phyloP scores from a whole-genome alignment of 1,139 yeast species.

The Diutina scorzettiae region DNA sequence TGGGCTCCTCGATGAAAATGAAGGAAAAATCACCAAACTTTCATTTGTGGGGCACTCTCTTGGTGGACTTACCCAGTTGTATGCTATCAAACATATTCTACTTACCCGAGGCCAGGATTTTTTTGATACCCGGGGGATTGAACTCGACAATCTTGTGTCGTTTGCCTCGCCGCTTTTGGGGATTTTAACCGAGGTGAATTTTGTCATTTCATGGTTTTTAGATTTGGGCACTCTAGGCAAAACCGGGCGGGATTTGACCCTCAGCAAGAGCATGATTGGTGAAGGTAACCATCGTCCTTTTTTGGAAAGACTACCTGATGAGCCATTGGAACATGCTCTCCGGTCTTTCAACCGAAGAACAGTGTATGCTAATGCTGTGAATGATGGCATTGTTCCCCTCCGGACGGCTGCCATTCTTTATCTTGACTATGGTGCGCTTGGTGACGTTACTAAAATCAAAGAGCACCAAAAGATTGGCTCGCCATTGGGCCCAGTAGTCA shows the following conservation, averaged over 20 bases:
- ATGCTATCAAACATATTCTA: slow-evolving; percentile 15
- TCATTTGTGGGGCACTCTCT: slow-evolving; percentile 18
- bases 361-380: slow-evolving; percentile 17
- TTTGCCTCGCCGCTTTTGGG: slow-evolving; percentile 19
- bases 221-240: slow-evolving; percentile 18
- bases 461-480: background rate
- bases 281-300: slow-evolving; percentile 11
- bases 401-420: slow-evolving; percentile 16
- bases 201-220: slow-evolving; percentile 15
- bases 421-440: slow-evolving; percentile 17
- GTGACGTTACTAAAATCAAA: slow-evolving; percentile 7
- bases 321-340: slow-evolving; percentile 14
- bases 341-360: slow-evolving; percentile 13
- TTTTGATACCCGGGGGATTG: slow-evolving; percentile 11
- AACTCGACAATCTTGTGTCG: slow-evolving; percentile 14
- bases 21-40: slow-evolving; percentile 10
- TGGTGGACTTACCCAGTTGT: slow-evolving; percentile 17
- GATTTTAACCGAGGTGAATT: slow-evolving; percentile 16
- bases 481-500: background rate
- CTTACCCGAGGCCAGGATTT: slow-evolving; percentile 12
- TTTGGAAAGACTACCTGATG: slow-evolving; percentile 16
- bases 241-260: slow-evolving; percentile 18
- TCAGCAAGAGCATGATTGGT: slow-evolving; percentile 11
- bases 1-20: slow-evolving; percentile 10
- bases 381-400: slow-evolving; percentile 19